Conservation (phyloP, 495 filamentous ascomycete species). For the Geopyxis carbonaria region DNA sequence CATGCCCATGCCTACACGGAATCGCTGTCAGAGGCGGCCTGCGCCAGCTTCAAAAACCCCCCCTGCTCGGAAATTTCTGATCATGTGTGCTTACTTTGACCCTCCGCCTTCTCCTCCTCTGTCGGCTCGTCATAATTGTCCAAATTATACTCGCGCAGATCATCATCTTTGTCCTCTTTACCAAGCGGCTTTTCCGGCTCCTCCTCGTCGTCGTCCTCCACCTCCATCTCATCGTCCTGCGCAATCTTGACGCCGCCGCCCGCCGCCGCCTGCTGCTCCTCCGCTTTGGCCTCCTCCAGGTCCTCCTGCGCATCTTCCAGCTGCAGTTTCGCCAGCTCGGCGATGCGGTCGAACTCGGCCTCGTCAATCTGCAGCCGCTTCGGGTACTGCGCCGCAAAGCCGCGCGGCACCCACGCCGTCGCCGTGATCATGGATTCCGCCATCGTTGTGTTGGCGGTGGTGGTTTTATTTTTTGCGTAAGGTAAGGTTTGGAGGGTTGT, state of each 20-base stretch:
- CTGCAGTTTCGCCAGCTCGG: constrained; percentile 70
- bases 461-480: not conserved
- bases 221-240: constrained; percentile 22
- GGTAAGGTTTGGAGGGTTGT: not conserved
- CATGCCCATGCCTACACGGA: constrained; percentile 48
- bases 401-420: constrained; percentile 82
- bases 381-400: constrained; percentile 81
- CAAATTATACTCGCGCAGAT: constrained; percentile 85
- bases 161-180: constrained; percentile 41
- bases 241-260: no score
- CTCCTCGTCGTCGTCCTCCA: constrained; percentile 30
- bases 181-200: constrained; percentile 27
- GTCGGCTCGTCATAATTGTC: constrained; percentile 46
- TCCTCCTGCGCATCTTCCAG: constrained; percentile 84
- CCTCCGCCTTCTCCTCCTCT: constrained; percentile 47
- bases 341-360: constrained; percentile 79
- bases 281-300: constrained; percentile 30
- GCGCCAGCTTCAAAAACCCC: no score
- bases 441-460: not conserved
- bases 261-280: no score
- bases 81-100: constrained; percentile 28
- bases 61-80: no score
- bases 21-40: constrained; percentile 38
- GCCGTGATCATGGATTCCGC: constrained; percentile 47
- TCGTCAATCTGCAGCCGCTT: constrained; percentile 83